Conservation (phyloP, 2,329 filamentous ascomycete species). For the Scleromitrula shiraiana region DNA sequence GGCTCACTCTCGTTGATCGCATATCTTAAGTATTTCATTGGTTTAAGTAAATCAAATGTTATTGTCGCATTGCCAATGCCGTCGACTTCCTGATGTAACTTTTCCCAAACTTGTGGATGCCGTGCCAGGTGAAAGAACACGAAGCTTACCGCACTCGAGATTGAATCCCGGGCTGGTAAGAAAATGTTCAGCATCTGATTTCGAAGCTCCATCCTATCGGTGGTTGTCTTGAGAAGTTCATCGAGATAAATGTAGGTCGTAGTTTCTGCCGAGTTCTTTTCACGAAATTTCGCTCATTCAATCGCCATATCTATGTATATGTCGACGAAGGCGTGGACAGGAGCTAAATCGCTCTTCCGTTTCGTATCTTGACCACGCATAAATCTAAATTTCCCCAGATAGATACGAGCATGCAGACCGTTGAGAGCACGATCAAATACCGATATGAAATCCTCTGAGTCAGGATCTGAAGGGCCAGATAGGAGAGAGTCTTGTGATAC, state of each 20-base stretch:
- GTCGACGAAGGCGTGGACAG: conserved; percentile 9
- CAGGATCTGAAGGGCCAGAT: background rate
- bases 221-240: conserved; percentile 38
- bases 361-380: background rate
- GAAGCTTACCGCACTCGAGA: conserved; percentile 30
- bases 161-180: conserved; percentile 36
- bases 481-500: background rate
- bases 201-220: conserved; percentile 32
- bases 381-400: conserved; percentile 7
- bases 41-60: conserved; percentile 40
- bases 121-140: conserved; percentile 21
- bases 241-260: conserved; percentile 37
- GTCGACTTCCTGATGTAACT: conserved; percentile 22
- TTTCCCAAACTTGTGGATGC: conserved; percentile 25
- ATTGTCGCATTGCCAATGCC: conserved; percentile 31
- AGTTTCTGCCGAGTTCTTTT: background rate
- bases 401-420: conserved; percentile 3
- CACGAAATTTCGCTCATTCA: background rate
- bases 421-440: conserved; percentile 8
- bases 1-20: conserved; percentile 20
- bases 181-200: conserved; percentile 30
- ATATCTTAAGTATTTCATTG: conserved; percentile 33
- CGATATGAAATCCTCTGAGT: background rate
- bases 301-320: conserved; percentile 7
- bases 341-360: conserved; percentile 3